Conservation (phyloP, 768 basidiomycete species). For the Hygrocybe coccinea region DNA sequence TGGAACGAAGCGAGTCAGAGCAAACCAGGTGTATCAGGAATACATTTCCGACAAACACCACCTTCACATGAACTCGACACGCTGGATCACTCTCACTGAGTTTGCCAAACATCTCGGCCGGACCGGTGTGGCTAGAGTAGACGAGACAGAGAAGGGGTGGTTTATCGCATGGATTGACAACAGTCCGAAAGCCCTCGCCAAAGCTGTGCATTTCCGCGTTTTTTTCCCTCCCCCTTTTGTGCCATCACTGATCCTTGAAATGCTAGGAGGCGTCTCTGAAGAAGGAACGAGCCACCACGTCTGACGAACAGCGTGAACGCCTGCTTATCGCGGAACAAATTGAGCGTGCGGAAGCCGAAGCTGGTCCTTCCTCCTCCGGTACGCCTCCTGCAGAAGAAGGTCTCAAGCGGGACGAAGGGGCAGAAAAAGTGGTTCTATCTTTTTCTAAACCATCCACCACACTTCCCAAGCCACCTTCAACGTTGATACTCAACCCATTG, state of each 20-base stretch:
- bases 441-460: conserved; percentile 50
- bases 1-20: conserved; percentile 90
- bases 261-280: conserved; percentile 76
- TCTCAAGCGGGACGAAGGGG: conserved; percentile 65
- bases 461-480: conserved; percentile 31
- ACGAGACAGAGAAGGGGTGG: conserved; percentile 98
- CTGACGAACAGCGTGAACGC: conserved; percentile 93
- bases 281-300: conserved; percentile 86
- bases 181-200: conserved; percentile 89
- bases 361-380: conserved; percentile 32
- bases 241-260: conserved; percentile 9
- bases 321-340: conserved; percentile 89
- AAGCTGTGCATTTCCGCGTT: conserved; percentile 52
- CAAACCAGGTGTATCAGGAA: conserved; percentile 96
- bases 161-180: conserved; percentile 97
- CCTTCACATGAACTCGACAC: conserved; percentile 97
- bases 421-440: conserved; percentile 72
- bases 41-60: conserved; percentile 92
- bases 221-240: background rate
- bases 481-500: conserved; percentile 60
- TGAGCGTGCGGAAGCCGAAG: conserved; percentile 67
- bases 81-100: conserved; percentile 97
- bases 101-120: conserved; percentile 88
- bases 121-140: conserved; percentile 81
- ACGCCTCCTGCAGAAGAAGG: conserved; percentile 48